These are phyloP conservation scores for Penicillium sp. DNA, from an alignment of 2,329 filamentous ascomycete genomes.

Conservation along the genomic window DNA sequence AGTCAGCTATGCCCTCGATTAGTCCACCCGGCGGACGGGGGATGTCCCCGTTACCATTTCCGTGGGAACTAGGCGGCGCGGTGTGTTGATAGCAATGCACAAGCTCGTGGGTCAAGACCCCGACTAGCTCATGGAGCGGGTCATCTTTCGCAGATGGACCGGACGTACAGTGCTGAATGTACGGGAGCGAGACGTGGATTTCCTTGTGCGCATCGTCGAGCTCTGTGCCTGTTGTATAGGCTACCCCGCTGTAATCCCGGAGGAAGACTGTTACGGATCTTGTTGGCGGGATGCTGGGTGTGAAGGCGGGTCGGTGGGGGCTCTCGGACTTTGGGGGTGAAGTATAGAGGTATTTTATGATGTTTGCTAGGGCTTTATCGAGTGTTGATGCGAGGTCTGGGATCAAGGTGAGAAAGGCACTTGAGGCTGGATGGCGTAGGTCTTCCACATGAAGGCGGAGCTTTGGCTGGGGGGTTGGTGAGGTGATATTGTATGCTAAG, in stretches of 20 bases:
- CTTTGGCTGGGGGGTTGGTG: slow-evolving; percentile 31
- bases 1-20: slow-evolving; percentile 90
- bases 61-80: slow-evolving; percentile 50
- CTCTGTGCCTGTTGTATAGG: slow-evolving; percentile 79
- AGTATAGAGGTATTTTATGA: slow-evolving; percentile 71
- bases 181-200: slow-evolving; percentile 80
- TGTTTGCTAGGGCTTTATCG: slow-evolving; percentile 61
- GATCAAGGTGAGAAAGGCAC: slow-evolving; percentile 66
- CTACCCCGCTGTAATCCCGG: slow-evolving; percentile 76
- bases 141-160: slow-evolving; percentile 24
- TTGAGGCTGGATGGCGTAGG: slow-evolving; percentile 31
- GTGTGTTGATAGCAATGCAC: slow-evolving; percentile 94
- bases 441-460: slow-evolving; percentile 38
- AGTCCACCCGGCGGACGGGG: slow-evolving; percentile 64
- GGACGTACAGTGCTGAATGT: slow-evolving; percentile 54
- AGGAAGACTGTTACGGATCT: slow-evolving; percentile 84
- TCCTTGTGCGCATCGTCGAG: slow-evolving; percentile 87
- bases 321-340: slow-evolving; percentile 12
- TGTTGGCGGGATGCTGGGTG: slow-evolving; percentile 58
- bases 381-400: slow-evolving; percentile 62
- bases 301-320: slow-evolving; percentile 24
- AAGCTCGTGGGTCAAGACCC: slow-evolving; percentile 86
- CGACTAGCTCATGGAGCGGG: slow-evolving; percentile 64
- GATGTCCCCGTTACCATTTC: slow-evolving; percentile 10
- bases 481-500: slow-evolving; percentile 6